phyloP scores from a whole-genome alignment of 2,329 filamentous ascomycete genomes.

The Clarireedia hainanense region DNA sequence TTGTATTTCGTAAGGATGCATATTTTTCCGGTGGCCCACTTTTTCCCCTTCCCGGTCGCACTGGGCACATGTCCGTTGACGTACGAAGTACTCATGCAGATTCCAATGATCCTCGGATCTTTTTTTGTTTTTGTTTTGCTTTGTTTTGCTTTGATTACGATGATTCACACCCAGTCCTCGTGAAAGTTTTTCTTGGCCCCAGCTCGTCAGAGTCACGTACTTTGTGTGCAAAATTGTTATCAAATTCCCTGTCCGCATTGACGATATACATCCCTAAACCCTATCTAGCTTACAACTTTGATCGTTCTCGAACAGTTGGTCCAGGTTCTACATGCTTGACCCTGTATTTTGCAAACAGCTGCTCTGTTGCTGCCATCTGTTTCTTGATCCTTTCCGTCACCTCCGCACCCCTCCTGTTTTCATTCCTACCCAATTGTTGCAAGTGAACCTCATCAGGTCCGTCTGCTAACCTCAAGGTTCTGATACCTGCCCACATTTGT shows the following conservation, averaged over 20 bases:
- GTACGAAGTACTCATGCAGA: neutral
- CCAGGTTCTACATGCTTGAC: conserved; percentile 31
- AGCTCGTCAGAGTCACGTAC: neutral
- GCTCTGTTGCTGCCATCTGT: conserved; percentile 57
- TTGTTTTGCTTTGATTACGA: neutral
- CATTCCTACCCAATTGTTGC: conserved; percentile 71
- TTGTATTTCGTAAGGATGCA: neutral
- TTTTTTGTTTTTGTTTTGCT: neutral
- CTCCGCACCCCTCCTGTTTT: conserved; percentile 62
- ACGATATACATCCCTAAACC: neutral
- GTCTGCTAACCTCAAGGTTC: conserved; percentile 81
- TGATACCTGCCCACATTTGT: conserved; percentile 69
- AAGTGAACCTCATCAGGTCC: conserved; percentile 95
- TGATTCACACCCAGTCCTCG: neutral
- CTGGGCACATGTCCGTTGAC: neutral
- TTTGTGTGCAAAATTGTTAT: neutral
- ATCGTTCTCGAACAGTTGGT: conserved; percentile 21
- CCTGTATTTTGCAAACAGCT: conserved; percentile 55
- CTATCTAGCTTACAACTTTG: conserved; percentile 25
- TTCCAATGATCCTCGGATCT: neutral
- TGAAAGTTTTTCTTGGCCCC: neutral
- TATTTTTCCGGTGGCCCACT: conserved; percentile 5
- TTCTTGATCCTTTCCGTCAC: conserved; percentile 53
- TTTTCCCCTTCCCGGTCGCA: neutral
- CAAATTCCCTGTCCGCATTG: neutral